phyloP scores from a whole-genome alignment of 305 asterid species.

The Fraxinus nigra region DNA sequence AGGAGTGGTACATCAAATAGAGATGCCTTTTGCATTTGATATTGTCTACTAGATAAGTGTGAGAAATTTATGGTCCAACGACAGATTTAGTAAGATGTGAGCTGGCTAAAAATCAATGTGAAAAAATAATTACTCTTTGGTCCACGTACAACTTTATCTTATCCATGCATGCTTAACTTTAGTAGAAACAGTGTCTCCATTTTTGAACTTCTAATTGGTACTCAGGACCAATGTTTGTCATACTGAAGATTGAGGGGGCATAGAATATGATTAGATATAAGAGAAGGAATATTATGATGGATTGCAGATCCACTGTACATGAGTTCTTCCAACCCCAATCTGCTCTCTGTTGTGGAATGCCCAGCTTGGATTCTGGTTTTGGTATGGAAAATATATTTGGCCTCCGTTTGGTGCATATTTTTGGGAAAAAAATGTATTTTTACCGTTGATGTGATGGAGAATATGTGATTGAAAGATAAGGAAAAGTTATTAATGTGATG shows the following conservation, averaged over 20 bases:
- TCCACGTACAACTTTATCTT: background rate
- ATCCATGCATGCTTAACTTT: background rate
- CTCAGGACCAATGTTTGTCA: background rate
- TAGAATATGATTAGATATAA: background rate
- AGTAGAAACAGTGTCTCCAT: background rate
- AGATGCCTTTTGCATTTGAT: background rate
- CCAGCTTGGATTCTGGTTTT: background rate
- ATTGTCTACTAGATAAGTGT: background rate
- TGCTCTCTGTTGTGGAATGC: background rate
- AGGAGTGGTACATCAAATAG: background rate
- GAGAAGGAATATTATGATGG: background rate
- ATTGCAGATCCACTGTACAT: background rate
- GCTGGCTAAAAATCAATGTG: background rate
- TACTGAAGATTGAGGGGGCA: background rate
- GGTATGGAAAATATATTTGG: background rate
- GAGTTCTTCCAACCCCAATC: background rate
- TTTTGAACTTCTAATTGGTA: background rate
- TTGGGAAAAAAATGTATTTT: no score
- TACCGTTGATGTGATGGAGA: no score
- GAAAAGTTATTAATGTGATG: no score
- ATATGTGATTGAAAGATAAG: no score
- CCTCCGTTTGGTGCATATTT: no score
- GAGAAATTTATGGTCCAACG: background rate
- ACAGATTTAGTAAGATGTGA: background rate
- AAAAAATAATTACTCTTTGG: background rate